Evolutionary conservation across 2,329 filamentous ascomycete genomes (phyloP), one percentile per base, ranked within the genome.

Genomic region (Sclerotinia spermophila): DNA sequence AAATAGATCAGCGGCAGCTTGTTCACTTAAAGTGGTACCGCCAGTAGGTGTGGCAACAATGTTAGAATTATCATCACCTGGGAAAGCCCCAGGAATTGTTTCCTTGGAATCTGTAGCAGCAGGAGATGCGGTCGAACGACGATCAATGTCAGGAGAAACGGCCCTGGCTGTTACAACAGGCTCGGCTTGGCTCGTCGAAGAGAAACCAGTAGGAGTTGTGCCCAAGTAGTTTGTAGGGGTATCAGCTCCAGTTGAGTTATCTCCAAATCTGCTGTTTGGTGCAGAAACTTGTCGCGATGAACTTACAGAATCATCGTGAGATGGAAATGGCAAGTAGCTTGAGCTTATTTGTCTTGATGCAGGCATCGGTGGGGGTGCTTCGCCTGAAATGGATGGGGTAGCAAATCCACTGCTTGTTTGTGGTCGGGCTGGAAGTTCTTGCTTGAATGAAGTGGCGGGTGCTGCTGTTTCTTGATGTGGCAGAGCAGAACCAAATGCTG

Each of bases 221-320:
- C 73, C 76, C 40, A 78, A 74, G 74, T 79, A 78, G 55, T 78
- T 79, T 33, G 79, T 81, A n/a, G 80, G 80, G 40, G 80, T 81
- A 68, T 82, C 80, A 10, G 76, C 78, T 64, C 79, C 78, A 38
- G 73, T 75, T 56, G 79, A 81, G 45, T 75, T 71, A 74, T 87
- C 87, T 67, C 87, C 89, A 79, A 87, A 83, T 79, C 89, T 82
- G 81, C 91, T 88, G 62, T 87, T 87, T 56, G 93, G 90, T 33
- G 91, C 90, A 35, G 92, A 92, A 11, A 90, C 90, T 80, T 91
- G 91, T 40, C 92, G 90, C 24, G 93, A 96, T 30, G 92, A 94
- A 70, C 88, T 90, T 68, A 92, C 82, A 3, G 92, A 93, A 72
- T 92, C 90, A 64, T 86, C 83, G 62, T 89, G 83, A 21, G 87